These are phyloP conservation scores for Lentithecium fluviatile DNA, from an alignment of 495 filamentous ascomycete species.

Conservation along the genomic window DNA sequence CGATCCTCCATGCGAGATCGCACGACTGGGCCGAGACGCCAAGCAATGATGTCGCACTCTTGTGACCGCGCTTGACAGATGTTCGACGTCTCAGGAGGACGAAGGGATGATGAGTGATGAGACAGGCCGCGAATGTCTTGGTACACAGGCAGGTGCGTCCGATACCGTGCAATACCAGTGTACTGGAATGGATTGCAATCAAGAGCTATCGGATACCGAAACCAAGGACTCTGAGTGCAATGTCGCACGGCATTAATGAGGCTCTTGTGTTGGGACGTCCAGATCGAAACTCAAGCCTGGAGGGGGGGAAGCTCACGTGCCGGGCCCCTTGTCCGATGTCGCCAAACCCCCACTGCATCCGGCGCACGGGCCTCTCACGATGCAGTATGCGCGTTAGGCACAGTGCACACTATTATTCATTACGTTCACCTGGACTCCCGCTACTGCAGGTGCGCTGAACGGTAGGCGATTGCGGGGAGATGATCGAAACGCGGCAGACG, in stretches of 20 bases:
- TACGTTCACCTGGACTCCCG: background rate
- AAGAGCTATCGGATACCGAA: background rate
- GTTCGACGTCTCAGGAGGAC: background rate
- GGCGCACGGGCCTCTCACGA: background rate
- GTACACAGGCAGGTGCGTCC: slow-evolving; percentile 8
- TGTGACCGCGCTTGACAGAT: slow-evolving; percentile 6
- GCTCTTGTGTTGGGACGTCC: slow-evolving; percentile 8
- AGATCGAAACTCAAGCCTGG: background rate
- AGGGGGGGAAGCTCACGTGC: slow-evolving; percentile 20
- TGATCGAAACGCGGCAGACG: background rate
- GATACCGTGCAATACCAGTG: background rate
- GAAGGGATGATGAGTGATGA: slow-evolving; percentile 8
- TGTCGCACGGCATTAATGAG: slow-evolving; percentile 21
- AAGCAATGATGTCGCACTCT: slow-evolving; percentile 1
- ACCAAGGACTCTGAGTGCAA: slow-evolving; percentile 3
- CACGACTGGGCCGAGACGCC: slow-evolving; percentile 9
- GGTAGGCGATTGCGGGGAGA: slow-evolving; percentile 26
- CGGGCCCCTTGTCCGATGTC: slow-evolving; percentile 9
- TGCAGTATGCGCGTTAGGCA: background rate
- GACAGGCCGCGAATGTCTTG: slow-evolving; percentile 3
- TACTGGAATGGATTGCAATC: background rate
- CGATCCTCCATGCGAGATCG: background rate
- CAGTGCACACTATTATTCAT: slow-evolving; percentile 1
- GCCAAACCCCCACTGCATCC: background rate
- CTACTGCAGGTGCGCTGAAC: slow-evolving; percentile 34